Percentiles rank a stretch among this genome's conserved stretches.
Evolutionary conservation across 345 rosid species (phyloP).

Genomic region (Punica granatum): DNA sequence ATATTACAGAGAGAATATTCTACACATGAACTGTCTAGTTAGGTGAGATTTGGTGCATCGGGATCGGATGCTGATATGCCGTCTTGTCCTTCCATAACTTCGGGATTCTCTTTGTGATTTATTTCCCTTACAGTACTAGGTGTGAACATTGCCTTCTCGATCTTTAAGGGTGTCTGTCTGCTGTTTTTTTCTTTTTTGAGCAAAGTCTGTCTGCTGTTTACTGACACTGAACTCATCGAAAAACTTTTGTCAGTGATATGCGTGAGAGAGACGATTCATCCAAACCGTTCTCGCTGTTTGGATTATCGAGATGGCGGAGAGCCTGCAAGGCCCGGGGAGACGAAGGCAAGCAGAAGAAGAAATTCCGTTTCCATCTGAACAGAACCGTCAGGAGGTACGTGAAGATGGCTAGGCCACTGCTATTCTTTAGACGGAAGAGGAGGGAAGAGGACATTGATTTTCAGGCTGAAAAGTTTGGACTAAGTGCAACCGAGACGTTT

Average conservation of each 20-base stretch:
- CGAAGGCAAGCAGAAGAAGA: background rate
- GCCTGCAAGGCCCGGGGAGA: background rate
- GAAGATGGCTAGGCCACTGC: background rate
- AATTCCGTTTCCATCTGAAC: background rate
- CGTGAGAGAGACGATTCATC: background rate
- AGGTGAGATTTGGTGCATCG: too few relatives aligned
- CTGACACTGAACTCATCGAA: too few relatives aligned
- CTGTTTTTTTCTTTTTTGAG: too few relatives aligned
- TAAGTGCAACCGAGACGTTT: conserved; percentile 9
- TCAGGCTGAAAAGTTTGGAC: background rate
- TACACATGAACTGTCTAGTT: too few relatives aligned
- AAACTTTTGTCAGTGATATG: background rate
- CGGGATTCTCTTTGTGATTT: too few relatives aligned
- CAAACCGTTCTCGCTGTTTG: background rate
- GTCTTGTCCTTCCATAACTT: too few relatives aligned
- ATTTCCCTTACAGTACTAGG: too few relatives aligned
- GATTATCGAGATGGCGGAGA: background rate
- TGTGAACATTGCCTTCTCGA: too few relatives aligned
- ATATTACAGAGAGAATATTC: too few relatives aligned
- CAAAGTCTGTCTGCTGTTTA: too few relatives aligned
- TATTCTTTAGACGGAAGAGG: background rate
- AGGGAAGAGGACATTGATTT: background rate
- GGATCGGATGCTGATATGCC: too few relatives aligned
- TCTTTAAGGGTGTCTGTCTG: too few relatives aligned
- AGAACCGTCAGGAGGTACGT: background rate